Percentiles rank a stretch among this genome's conserved stretches.
phyloP scores from a whole-genome alignment of 208 protist genomes.

The Zelonia costaricensis region DNA sequence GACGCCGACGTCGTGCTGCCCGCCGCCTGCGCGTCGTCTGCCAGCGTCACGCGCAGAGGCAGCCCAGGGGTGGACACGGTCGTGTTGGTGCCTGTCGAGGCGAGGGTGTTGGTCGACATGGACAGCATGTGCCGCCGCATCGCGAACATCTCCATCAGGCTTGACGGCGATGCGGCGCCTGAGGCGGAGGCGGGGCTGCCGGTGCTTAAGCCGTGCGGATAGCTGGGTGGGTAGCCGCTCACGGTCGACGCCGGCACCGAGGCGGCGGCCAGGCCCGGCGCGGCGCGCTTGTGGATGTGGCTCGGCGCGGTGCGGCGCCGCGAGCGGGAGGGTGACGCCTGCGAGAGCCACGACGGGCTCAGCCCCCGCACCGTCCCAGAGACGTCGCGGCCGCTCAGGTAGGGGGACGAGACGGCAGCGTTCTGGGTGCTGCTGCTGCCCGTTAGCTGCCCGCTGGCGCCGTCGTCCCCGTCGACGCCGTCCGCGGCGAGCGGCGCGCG shows the following conservation, averaged over 20 bases:
- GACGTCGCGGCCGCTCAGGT: background rate
- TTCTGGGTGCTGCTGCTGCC: too few relatives aligned
- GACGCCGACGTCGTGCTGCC: background rate
- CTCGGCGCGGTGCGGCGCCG: too few relatives aligned
- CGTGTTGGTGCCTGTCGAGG: background rate
- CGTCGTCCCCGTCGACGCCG: too few relatives aligned
- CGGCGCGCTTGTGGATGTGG: too few relatives aligned
- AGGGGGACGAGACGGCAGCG: too few relatives aligned
- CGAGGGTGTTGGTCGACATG: background rate
- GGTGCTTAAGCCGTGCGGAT: too few relatives aligned
- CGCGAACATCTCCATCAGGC: background rate
- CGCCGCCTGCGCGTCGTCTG: slow-evolving; percentile 2
- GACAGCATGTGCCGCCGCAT: background rate
- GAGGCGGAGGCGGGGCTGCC: background rate
- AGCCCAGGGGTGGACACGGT: background rate
- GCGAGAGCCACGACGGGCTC: background rate
- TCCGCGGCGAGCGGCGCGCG: too few relatives aligned
- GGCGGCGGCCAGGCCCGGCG: too few relatives aligned
- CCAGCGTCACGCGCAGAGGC: too few relatives aligned
- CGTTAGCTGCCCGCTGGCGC: too few relatives aligned
- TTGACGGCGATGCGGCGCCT: slow-evolving; percentile 1
- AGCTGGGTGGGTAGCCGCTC: background rate
- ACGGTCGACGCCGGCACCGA: background rate
- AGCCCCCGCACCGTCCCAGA: background rate
- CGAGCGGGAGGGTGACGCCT: background rate